Evolutionary conservation across 352 stramenopile genomes (phyloP).

Genomic region (Globisporangium barbulae): DNA sequence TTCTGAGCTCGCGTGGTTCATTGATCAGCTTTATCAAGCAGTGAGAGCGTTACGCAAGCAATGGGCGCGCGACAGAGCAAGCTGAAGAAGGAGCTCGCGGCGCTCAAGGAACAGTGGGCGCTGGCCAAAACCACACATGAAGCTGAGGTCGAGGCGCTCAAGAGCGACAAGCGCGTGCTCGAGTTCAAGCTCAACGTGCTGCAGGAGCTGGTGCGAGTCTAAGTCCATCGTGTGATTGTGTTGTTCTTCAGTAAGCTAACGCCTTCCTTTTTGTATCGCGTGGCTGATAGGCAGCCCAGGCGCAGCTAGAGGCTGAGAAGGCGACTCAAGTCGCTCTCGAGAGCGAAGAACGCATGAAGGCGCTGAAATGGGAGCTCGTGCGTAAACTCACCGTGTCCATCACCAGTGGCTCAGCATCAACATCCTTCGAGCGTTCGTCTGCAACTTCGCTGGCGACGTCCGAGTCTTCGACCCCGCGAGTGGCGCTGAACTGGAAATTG

Average conservation of each 20-base stretch:
- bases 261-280: neutral
- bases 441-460: conserved; percentile 18
- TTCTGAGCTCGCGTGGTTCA: neutral
- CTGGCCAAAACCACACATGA: conserved; percentile 28
- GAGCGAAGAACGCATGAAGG: conserved; percentile 64
- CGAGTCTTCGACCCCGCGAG: conserved; percentile 21
- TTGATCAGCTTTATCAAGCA: neutral
- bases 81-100: conserved; percentile 59
- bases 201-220: conserved; percentile 40
- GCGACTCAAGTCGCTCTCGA: conserved; percentile 30
- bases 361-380: conserved; percentile 72
- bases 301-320: conserved; percentile 52
- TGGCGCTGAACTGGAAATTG: conserved; percentile 53
- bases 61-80: conserved; percentile 60
- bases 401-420: conserved; percentile 5
- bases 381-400: conserved; percentile 35
- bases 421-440: neutral
- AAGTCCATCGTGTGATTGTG: neutral
- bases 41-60: neutral
- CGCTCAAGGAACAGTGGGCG: conserved; percentile 36
- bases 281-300: conserved; percentile 22
- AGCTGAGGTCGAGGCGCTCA: conserved; percentile 35
- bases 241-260: neutral
- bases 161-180: conserved; percentile 52
- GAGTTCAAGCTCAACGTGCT: conserved; percentile 54